Base-by-base conservation (phyloP, 2,329 filamentous ascomycete species). In the Fusarium tupiense region DNA sequence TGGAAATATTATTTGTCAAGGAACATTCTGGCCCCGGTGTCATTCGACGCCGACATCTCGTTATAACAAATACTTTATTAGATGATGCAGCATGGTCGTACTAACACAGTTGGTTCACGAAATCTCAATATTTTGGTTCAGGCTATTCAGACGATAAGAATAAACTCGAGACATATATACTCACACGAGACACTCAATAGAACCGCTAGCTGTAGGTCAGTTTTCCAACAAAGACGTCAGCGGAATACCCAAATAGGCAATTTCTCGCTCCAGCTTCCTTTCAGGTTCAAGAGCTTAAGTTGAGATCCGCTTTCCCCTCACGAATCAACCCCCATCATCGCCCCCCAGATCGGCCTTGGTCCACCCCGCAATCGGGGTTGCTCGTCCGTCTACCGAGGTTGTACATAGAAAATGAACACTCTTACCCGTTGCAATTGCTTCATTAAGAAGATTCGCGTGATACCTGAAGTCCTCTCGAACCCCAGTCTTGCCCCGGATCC, bases 351-450 rank as follows among this genome's bases (percentile, higher is more conserved):
- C 71, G 54, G 59, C 61, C 38, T 52, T 31, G 53, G 43, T 33
- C 66, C 70, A 63, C 73, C 73, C 73, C 73, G 73, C 73, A 76
- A 74, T 69, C 61, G 73, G 66, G 67, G 64, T 73, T 73, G 56
- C 47, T 40, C 64, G 61, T 73, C 69, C 57, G 59, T 47, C 62
- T 76, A 64, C 74, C 74, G 74, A 76, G 73, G 73, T 74, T 69
- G 40, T 62, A 52, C 56, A 69, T 60, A 59, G 59, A 72, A 29
- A 69, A 57, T 52, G 43, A 63, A 24, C 47, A 68, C 53, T 35
- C 67, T 56, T 73, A 73, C 43, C 64, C 69, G 69, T 69, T 53
- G 31, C 62, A 60, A 61, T 60, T 65, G 50, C 61, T 61, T 61
- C 58, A 61, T 52, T 46, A 56, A 56, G 38, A 67, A 29, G n/a